These are phyloP conservation scores for Podaxis rugospora DNA, from an alignment of 768 basidiomycete species.

Conservation along the genomic window DNA sequence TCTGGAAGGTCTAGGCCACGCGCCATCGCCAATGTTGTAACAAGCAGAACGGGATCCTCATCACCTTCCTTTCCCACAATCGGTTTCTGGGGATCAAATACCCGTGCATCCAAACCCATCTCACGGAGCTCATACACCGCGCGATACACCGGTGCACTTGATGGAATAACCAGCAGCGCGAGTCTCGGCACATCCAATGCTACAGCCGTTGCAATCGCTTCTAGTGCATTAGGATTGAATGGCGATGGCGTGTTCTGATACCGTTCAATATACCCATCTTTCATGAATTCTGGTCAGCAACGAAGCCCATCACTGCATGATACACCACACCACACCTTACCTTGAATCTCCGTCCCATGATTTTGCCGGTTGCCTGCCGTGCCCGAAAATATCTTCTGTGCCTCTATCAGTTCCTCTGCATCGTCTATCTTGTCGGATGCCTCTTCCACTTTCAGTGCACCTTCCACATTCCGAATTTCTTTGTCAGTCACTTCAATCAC, in stretches of 20 bases:
- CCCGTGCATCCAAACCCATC: slow-evolving; percentile 65
- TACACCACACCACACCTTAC: slow-evolving; percentile 4
- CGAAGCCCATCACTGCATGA: background rate
- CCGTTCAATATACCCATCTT: slow-evolving; percentile 15
- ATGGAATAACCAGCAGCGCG: slow-evolving; percentile 65
- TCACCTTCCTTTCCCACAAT: slow-evolving; percentile 26
- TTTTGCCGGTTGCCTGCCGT: slow-evolving; percentile 1
- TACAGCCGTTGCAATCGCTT: slow-evolving; percentile 66
- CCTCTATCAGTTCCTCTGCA: slow-evolving; percentile 1
- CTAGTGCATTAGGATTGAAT: slow-evolving; percentile 52
- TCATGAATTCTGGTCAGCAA: slow-evolving; percentile 6
- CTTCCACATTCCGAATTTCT: slow-evolving; percentile 52
- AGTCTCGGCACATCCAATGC: slow-evolving; percentile 68
- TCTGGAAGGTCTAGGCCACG: slow-evolving; percentile 72
- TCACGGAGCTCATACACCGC: slow-evolving; percentile 59
- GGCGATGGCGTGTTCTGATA: slow-evolving; percentile 42
- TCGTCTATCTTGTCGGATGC: slow-evolving; percentile 12
- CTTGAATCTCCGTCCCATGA: slow-evolving; percentile 2
- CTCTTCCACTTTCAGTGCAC: slow-evolving; percentile 27
- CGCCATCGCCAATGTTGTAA: slow-evolving; percentile 63
- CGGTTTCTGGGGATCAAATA: slow-evolving; percentile 45
- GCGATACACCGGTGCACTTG: slow-evolving; percentile 55
- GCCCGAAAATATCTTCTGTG: slow-evolving; percentile 5
- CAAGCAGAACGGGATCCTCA: slow-evolving; percentile 59
- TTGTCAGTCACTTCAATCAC: slow-evolving; percentile 57